Evolutionary conservation across 495 filamentous ascomycete genomes (phyloP).

Genomic region (Jackrogersella minutella): DNA sequence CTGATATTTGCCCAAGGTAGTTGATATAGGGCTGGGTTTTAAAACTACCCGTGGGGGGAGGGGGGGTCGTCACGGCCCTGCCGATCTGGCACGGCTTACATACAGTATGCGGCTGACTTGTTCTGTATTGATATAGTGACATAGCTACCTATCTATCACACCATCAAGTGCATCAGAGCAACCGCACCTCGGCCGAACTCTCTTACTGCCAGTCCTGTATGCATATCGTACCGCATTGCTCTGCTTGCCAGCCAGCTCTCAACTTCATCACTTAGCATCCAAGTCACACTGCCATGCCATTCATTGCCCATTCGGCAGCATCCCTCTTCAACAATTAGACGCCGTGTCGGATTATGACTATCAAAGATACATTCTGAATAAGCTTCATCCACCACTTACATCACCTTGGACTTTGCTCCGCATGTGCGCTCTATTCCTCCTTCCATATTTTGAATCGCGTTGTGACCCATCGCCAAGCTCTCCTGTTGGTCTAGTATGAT

Average conservation of each 20-base stretch:
- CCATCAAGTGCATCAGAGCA: conserved; percentile 25
- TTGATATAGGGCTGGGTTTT: conserved; percentile 17
- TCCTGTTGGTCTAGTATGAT: not conserved
- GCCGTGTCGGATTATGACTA: conserved; percentile 4
- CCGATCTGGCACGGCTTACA: conserved; percentile 20
- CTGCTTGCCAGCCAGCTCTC: conserved; percentile 9
- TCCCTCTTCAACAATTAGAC: not conserved
- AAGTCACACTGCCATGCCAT: conserved; percentile 33
- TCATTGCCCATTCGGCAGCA: conserved; percentile 11
- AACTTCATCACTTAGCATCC: conserved; percentile 14
- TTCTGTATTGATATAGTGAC: conserved; percentile 6
- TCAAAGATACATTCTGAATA: conserved; percentile 21
- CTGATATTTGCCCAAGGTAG: conserved; percentile 18
- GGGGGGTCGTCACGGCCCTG: conserved; percentile 12
- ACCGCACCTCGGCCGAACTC: conserved; percentile 36
- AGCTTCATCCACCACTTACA: conserved; percentile 12
- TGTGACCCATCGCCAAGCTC: conserved; percentile 11
- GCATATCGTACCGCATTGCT: conserved; percentile 17
- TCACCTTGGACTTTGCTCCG: not conserved
- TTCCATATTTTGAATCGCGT: conserved; percentile 36
- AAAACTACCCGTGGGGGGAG: not conserved
- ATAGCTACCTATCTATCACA: conserved; percentile 18
- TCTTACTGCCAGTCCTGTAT: conserved; percentile 13
- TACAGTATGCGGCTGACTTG: conserved; percentile 33
- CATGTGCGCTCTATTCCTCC: conserved; percentile 24